A percentile compares a stretch with the other conserved stretches of the same genome.
Evolutionary conservation across 352 stramenopile genomes (phyloP).

Genomic region (Peronospora farinosa): DNA sequence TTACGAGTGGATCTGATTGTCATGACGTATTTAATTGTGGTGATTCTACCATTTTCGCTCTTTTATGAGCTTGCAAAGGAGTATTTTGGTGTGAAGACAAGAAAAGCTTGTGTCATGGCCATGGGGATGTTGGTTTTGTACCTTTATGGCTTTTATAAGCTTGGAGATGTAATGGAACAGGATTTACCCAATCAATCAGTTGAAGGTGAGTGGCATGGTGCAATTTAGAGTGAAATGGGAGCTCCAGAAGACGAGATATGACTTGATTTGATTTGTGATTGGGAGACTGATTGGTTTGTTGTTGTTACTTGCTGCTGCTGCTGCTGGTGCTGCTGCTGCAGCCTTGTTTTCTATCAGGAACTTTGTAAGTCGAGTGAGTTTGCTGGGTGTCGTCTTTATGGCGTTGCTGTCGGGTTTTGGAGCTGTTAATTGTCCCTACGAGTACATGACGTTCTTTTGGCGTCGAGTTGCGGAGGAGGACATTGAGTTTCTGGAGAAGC

Average conservation of each 20-base stretch:
- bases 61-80: slow-evolving; percentile 72
- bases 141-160: slow-evolving; percentile 70
- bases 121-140: slow-evolving; percentile 38
- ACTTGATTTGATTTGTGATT: background rate
- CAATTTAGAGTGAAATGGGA: background rate
- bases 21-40: slow-evolving; percentile 71
- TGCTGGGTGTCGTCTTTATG: slow-evolving; percentile 80
- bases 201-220: slow-evolving; percentile 28
- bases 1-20: slow-evolving; percentile 71
- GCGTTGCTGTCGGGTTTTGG: slow-evolving; percentile 75
- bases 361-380: slow-evolving; percentile 76
- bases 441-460: slow-evolving; percentile 84
- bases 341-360: slow-evolving; percentile 73
- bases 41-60: slow-evolving; percentile 66
- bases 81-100: slow-evolving; percentile 36
- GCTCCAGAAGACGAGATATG: slow-evolving; percentile 6
- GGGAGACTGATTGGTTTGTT: background rate
- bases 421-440: slow-evolving; percentile 80
- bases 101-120: slow-evolving; percentile 23
- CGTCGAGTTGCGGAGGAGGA: slow-evolving; percentile 66
- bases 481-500: slow-evolving; percentile 76
- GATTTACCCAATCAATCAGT: slow-evolving; percentile 37
- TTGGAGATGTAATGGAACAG: slow-evolving; percentile 49
- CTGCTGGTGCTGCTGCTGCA: slow-evolving; percentile 11
- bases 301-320: slow-evolving; percentile 6